phyloP scores from a whole-genome alignment of 371 early-diverging fungal species.

The Mucor plumbeus region DNA sequence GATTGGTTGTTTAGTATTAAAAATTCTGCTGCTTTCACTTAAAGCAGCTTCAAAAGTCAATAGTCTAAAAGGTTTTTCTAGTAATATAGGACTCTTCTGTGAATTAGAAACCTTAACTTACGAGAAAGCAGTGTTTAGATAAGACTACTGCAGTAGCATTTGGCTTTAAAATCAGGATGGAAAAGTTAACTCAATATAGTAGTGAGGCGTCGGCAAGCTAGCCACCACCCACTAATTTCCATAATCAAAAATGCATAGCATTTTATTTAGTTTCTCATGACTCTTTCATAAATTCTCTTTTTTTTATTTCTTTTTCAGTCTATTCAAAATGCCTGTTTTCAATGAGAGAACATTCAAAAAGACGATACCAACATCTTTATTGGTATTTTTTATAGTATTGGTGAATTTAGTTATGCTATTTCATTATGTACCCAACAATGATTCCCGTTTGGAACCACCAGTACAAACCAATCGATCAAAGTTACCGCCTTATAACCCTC shows the following conservation, averaged over 20 bases:
- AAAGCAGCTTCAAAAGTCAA: too few relatives aligned
- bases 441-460: constrained; percentile 8
- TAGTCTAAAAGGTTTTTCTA: too few relatives aligned
- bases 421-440: constrained; percentile 5
- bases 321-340: constrained; percentile 3
- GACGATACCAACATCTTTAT: not conserved
- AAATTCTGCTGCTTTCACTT: too few relatives aligned
- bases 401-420: constrained; percentile 21
- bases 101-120: too few relatives aligned
- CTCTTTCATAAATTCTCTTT: not conserved
- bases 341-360: not conserved
- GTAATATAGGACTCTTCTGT: too few relatives aligned
- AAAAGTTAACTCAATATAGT: too few relatives aligned
- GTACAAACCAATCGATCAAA: not conserved
- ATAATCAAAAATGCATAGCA: not conserved
- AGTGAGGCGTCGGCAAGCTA: too few relatives aligned
- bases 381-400: constrained; percentile 20
- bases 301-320: not conserved
- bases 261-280: not conserved
- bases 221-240: too few relatives aligned
- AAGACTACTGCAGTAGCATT: too few relatives aligned
- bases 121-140: too few relatives aligned
- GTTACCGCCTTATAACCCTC: constrained; percentile 26
- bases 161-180: too few relatives aligned
- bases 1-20: too few relatives aligned